Evolutionary conservation across 768 basidiomycete genomes (phyloP).

Genomic region (Clathrus columnatus): DNA sequence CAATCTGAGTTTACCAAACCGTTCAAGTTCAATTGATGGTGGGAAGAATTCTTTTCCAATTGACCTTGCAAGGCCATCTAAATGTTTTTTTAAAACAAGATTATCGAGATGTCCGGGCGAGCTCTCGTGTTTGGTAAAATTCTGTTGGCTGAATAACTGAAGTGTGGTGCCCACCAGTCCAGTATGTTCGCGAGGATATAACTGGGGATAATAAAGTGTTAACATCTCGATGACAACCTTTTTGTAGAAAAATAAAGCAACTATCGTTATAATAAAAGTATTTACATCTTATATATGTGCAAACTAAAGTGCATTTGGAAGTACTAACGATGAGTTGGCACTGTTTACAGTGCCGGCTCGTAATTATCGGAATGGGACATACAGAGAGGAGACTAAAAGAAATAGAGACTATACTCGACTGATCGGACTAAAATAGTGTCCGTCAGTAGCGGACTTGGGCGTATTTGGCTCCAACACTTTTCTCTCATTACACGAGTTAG

Average conservation of each 20-base stretch:
- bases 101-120: not conserved
- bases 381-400: no score
- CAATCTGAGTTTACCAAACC: conserved; percentile 15
- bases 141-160: not conserved
- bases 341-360: no score
- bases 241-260: no score
- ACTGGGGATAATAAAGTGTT: conserved; percentile 17
- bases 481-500: conserved; percentile 22
- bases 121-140: not conserved
- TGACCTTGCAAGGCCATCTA: conserved; percentile 3
- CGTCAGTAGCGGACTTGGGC: no score
- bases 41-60: conserved; percentile 4
- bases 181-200: conserved; percentile 1
- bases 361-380: no score
- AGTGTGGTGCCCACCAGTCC: not conserved
- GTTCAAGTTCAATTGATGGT: conserved; percentile 4
- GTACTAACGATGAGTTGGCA: no score
- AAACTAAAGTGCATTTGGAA: no score
- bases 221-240: conserved; percentile 17
- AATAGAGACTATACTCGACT: no score
- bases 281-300: no score
- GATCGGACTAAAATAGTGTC: no score
- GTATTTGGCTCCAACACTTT: no score
- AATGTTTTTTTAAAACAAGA: not conserved
- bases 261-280: no score